Percentiles rank a stretch among this genome's conserved stretches.
Conservation (phyloP, 2,329 filamentous ascomycete species). For the Pseudofabraea citricarpa region DNA sequence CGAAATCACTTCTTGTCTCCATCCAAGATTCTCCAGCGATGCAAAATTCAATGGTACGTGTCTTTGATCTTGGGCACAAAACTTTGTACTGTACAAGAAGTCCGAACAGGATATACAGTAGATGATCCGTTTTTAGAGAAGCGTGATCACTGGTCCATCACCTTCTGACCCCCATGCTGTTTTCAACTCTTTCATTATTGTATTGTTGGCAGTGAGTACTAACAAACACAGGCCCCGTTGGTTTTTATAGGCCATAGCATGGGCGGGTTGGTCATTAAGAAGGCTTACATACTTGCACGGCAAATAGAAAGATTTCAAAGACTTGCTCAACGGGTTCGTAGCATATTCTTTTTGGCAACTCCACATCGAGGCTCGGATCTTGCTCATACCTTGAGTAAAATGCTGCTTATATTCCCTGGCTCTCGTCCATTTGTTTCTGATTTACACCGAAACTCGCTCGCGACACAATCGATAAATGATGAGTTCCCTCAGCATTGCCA, state of each 20-base stretch:
- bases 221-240: constrained; percentile 10
- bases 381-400: constrained; percentile 7
- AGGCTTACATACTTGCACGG: constrained; percentile 22
- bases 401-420: not conserved
- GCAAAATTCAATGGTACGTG: no score
- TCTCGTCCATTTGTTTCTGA: constrained; percentile 22
- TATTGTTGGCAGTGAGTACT: constrained; percentile 9
- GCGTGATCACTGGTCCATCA: no score
- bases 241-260: constrained; percentile 29
- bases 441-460: constrained; percentile 14
- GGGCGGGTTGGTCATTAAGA: constrained; percentile 30
- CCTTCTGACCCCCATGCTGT: no score
- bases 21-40: constrained; percentile 16
- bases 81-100: no score
- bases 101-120: no score
- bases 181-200: no score
- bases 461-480: constrained; percentile 28
- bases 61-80: no score
- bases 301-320: constrained; percentile 5
- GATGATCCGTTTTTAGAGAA: no score
- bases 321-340: constrained; percentile 12
- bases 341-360: constrained; percentile 28
- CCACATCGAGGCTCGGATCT: constrained; percentile 27
- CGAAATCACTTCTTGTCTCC: constrained; percentile 25
- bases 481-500: constrained; percentile 25